phyloP scores from a whole-genome alignment of 129 eudicot genomes.

The Lactuca sativa region DNA sequence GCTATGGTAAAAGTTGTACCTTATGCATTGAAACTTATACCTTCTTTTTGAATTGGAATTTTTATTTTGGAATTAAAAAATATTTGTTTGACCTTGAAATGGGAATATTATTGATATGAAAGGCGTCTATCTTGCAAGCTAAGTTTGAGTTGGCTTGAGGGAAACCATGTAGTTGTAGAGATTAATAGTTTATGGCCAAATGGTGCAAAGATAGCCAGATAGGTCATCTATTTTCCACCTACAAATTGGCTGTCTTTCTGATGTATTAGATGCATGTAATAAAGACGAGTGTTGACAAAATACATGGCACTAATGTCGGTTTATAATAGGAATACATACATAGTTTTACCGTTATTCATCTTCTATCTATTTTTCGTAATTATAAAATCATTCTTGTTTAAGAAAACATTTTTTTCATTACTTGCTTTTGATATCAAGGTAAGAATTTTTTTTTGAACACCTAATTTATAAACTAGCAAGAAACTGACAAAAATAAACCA shows the following conservation, averaged over 20 bases:
- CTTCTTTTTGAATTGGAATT: constrained; percentile 5
- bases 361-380: neutral
- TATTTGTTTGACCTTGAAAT: constrained; percentile 20
- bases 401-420: no score
- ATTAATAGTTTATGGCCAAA: constrained; percentile 20
- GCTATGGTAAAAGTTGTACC: constrained; percentile 25
- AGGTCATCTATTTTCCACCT: constrained; percentile 31
- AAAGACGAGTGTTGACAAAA: no score
- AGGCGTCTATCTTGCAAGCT: constrained; percentile 17
- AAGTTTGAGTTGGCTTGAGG: constrained; percentile 32
- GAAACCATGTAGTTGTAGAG: constrained; percentile 27
- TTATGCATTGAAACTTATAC: neutral
- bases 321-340: neutral
- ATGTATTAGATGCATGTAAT: neutral
- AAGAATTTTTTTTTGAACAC: no score
- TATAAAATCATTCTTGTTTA: neutral
- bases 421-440: neutral
- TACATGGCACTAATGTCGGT: neutral
- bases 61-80: constrained; percentile 3
- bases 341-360: no score
- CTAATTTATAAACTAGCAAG: no score
- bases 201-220: constrained; percentile 15
- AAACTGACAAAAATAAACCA: no score
- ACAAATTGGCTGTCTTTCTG: neutral
- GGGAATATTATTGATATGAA: neutral